Conservation (phyloP, 495 filamentous ascomycete species). For the Penicillium samsonianum region DNA sequence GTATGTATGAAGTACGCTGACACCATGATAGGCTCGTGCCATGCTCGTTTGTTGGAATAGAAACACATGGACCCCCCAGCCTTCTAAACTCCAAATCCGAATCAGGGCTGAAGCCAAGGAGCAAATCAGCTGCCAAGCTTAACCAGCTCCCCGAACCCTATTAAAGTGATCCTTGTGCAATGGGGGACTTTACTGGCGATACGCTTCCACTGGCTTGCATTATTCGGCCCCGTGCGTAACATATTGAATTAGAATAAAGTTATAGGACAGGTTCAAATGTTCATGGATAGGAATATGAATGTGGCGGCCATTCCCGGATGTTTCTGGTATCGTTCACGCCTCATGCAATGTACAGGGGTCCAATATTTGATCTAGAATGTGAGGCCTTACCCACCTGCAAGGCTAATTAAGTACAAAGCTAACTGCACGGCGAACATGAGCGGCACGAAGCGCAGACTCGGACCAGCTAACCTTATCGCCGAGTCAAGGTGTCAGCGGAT, state of each 20-base stretch:
- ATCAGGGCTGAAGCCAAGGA: conserved; percentile 23
- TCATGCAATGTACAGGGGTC: conserved; percentile 6
- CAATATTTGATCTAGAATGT: conserved; percentile 2
- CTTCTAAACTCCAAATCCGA: conserved; percentile 8
- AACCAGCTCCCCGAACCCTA: conserved; percentile 29
- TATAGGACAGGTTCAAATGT: background rate
- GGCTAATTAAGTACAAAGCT: conserved; percentile 16
- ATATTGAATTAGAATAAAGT: conserved; percentile 8
- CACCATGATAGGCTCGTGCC: background rate
- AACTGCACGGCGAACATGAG: conserved; percentile 20
- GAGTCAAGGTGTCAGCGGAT: conserved; percentile 18
- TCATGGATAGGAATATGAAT: background rate
- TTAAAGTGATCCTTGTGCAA: conserved; percentile 22
- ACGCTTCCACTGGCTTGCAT: conserved; percentile 36
- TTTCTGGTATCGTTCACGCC: conserved; percentile 1
- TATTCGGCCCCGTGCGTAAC: conserved; percentile 25
- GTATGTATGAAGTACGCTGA: conserved; percentile 6
- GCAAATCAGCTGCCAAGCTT: conserved; percentile 28
- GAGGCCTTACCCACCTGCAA: conserved; percentile 16
- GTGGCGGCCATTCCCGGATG: background rate
- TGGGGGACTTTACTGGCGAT: conserved; percentile 41
- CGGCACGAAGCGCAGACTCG: conserved; percentile 12
- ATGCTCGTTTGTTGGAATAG: background rate
- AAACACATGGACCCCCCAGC: conserved; percentile 10
- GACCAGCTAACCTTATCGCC: conserved; percentile 24